Conservation (phyloP, 2,329 filamentous ascomycete genomes). For the Zymoseptoria brevis region DNA sequence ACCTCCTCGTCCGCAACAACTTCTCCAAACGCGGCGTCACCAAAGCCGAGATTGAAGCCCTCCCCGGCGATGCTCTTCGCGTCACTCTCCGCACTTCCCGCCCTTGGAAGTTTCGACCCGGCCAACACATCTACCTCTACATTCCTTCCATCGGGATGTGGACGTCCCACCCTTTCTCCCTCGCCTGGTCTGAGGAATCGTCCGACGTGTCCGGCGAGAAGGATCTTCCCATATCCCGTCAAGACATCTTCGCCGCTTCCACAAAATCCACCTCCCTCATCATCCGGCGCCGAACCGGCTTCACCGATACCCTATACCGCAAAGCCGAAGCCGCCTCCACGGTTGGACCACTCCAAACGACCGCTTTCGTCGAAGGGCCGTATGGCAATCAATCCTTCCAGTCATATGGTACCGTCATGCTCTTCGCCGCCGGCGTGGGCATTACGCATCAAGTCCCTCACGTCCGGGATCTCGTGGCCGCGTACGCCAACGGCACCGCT, state of each 20-base stretch:
- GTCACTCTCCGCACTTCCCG: conserved; percentile 67
- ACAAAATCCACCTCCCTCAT: conserved; percentile 64
- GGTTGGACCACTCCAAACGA: conserved; percentile 51
- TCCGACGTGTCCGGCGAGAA: conserved; percentile 36
- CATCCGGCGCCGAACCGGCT: conserved; percentile 77
- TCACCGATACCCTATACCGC: conserved; percentile 75
- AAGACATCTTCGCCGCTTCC: conserved; percentile 45
- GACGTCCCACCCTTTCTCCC: conserved; percentile 72
- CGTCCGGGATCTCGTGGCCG: conserved; percentile 56
- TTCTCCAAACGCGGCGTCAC: conserved; percentile 56
- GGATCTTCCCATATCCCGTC: conserved; percentile 39
- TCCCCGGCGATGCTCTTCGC: conserved; percentile 66
- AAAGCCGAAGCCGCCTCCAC: conserved; percentile 49
- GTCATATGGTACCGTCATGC: conserved; percentile 84
- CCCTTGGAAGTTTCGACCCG: conserved; percentile 67
- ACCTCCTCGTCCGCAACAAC: conserved; percentile 58
- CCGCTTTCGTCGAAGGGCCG: conserved; percentile 78
- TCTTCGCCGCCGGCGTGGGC: conserved; percentile 86
- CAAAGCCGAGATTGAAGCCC: conserved; percentile 62
- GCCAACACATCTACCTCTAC: conserved; percentile 74
- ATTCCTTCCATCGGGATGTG: conserved; percentile 63
- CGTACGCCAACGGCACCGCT: conserved; percentile 59
- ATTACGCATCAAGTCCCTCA: conserved; percentile 94
- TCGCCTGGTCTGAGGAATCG: conserved; percentile 67
- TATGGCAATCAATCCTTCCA: conserved; percentile 74